Base-by-base conservation (phyloP, 1,284 basidiomycete genomes). In the Anthracocystis panici-leucophaei region DNA sequence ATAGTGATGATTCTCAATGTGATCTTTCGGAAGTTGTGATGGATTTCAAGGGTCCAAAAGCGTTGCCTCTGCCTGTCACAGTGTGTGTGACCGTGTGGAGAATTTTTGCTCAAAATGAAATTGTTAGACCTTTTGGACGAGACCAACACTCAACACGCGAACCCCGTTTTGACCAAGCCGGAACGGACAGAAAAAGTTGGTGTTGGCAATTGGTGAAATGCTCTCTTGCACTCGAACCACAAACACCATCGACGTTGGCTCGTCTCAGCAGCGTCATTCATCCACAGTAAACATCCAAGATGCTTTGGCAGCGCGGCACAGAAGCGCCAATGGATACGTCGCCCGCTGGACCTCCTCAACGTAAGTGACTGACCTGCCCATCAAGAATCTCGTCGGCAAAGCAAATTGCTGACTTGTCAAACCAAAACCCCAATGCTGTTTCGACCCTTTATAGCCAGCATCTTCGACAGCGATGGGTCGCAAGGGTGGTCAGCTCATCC, bases 281-380 rank as follows among this genome's bases (percentile, higher is more conserved):
- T n/a, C 33, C 31, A 21, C 14, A 0, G 14, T 44, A 16, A 55
- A 3, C 38, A 62, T 66, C 38, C 44, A 58, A 2, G 18, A 77
- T 77, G 69, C 55, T 63, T 12, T 77, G 75, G 75, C 62, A 67
- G 50, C 63, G 79, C 16, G 79, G 79, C 7, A 78, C 70, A 16
- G 75, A 81, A 49, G 78, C 79, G 31, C 79, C 79, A 5, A 81
- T 81, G 79, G 79, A 81, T 45, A 68, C 78, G 21, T 70, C 78
- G 0, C 75, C 73, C 20, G 63, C 75, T 1, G 78, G 78, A 0
- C 75, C 75, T 35, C 64, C 56, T 29, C 64, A 61, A 35, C 65
- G 77, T 78, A 57, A 41, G 76, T 75, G 12, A n/a, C 27, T 75
- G 12, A n/a, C 27, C 21, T 14, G 20, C 20, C 38, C 21, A 25